Evolutionary conservation across 306 rosid species (phyloP).

Genomic region (Gynostemma pentaphyllum): DNA sequence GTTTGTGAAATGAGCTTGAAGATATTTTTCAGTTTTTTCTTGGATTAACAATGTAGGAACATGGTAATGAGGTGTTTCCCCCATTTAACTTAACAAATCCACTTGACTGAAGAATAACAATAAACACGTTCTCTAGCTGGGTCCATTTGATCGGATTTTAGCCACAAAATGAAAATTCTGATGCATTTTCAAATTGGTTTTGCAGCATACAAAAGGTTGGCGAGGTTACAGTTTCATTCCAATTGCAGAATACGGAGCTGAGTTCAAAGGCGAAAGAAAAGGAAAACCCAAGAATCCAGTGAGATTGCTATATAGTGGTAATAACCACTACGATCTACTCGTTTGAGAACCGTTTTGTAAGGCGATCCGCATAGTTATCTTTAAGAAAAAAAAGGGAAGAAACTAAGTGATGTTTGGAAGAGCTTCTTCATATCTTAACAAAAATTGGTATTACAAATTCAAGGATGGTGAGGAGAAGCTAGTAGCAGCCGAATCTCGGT

Average conservation of each 20-base stretch:
- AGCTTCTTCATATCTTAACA: not conserved
- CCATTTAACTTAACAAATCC: not conserved
- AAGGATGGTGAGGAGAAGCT: not conserved
- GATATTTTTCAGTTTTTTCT: not conserved
- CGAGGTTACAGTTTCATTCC: conserved; percentile 72
- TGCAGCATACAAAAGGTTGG: conserved; percentile 68
- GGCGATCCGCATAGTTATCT: not conserved
- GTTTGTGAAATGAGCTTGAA: not conserved
- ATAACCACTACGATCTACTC: conserved; percentile 91
- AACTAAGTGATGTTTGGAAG: not conserved
- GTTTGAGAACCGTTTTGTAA: conserved; percentile 24
- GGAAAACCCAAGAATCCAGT: conserved; percentile 48
- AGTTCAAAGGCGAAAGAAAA: conserved; percentile 36
- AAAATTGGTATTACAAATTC: not conserved
- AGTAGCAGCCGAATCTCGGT: not conserved
- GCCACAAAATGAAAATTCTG: not conserved
- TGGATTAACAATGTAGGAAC: not conserved
- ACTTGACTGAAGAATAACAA: not conserved
- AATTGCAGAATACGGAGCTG: conserved; percentile 87
- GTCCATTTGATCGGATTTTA: not conserved
- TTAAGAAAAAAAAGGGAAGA: not conserved
- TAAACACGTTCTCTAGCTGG: not conserved
- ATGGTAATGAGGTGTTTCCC: not conserved
- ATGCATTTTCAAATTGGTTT: conserved; percentile 11
- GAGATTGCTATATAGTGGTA: conserved; percentile 68